These are phyloP conservation scores for Cladosporium austrohemisphaericum DNA, from an alignment of 2,329 filamentous ascomycete species.

Conservation along the genomic window DNA sequence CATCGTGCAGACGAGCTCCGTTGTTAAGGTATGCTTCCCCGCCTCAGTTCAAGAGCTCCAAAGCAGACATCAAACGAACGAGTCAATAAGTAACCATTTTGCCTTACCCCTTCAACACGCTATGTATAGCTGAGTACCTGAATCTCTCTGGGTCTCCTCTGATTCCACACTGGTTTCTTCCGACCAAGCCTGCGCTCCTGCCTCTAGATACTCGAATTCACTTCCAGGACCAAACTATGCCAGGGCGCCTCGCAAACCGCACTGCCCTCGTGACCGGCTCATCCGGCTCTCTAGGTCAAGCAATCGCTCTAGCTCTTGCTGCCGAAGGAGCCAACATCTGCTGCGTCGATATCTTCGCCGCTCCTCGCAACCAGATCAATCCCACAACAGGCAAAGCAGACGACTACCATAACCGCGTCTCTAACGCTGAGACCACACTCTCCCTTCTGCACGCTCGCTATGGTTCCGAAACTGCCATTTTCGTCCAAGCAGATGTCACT, in stretches of 20 bases:
- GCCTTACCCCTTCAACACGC: too few relatives aligned
- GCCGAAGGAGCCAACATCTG: conserved; percentile 30
- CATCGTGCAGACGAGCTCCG: too few relatives aligned
- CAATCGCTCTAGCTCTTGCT: conserved; percentile 29
- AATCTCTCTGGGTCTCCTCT: too few relatives aligned
- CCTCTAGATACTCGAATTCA: too few relatives aligned
- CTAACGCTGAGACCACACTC: neutral
- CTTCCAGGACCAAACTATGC: conserved; percentile 20
- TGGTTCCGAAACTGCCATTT: conserved; percentile 22
- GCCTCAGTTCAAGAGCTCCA: too few relatives aligned
- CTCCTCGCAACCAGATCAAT: conserved; percentile 29
- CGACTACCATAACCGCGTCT: conserved; percentile 27
- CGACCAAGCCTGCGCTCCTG: too few relatives aligned
- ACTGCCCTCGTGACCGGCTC: conserved; percentile 27
- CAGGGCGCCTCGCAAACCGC: conserved; percentile 19
- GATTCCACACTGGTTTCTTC: too few relatives aligned
- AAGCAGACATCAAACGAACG: too few relatives aligned
- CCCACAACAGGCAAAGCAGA: conserved; percentile 31
- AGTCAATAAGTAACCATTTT: too few relatives aligned
- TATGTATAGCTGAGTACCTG: too few relatives aligned
- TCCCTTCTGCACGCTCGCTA: conserved; percentile 17
- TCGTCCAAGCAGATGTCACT: conserved; percentile 33
- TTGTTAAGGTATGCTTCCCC: too few relatives aligned
- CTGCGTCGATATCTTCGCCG: conserved; percentile 32
- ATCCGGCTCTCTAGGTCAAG: conserved; percentile 31